phyloP scores from a whole-genome alignment of 495 filamentous ascomycete species.

The Xylaria telfairii region DNA sequence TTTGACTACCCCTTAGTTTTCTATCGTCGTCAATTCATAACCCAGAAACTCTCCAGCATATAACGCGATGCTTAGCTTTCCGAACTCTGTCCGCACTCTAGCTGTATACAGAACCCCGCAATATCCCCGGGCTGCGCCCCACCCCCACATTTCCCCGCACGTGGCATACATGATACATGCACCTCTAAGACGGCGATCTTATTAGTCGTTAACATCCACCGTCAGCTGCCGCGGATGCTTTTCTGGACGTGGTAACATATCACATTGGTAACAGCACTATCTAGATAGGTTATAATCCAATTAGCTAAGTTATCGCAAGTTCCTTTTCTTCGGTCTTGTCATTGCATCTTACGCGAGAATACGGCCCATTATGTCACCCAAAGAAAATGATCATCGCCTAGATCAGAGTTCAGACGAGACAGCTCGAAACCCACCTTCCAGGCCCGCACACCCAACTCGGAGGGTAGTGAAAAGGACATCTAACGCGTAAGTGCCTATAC shows the following conservation, averaged over 20 bases:
- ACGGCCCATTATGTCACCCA: background rate
- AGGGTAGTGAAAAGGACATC: constrained; percentile 1
- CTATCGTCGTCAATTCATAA: background rate
- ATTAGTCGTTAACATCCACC: no score
- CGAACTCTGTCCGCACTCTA: no score
- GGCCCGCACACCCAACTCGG: background rate
- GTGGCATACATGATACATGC: no score
- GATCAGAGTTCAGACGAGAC: background rate
- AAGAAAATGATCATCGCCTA: background rate
- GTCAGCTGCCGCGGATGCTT: no score
- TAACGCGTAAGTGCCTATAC: background rate
- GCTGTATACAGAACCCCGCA: background rate
- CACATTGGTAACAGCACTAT: no score
- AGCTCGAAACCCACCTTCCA: background rate
- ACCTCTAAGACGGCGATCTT: no score
- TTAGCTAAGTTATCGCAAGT: background rate
- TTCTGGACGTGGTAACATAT: no score
- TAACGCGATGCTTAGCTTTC: no score
- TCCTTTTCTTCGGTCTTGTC: background rate
- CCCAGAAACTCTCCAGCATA: background rate
- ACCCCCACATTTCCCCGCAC: constrained; percentile 3
- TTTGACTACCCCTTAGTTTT: background rate
- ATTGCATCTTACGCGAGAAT: background rate
- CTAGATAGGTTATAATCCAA: background rate
- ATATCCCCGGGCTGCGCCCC: background rate